Base-by-base conservation (phyloP, 1,139 yeast species). In the Spencermartinsiella ligniputridi region DNA sequence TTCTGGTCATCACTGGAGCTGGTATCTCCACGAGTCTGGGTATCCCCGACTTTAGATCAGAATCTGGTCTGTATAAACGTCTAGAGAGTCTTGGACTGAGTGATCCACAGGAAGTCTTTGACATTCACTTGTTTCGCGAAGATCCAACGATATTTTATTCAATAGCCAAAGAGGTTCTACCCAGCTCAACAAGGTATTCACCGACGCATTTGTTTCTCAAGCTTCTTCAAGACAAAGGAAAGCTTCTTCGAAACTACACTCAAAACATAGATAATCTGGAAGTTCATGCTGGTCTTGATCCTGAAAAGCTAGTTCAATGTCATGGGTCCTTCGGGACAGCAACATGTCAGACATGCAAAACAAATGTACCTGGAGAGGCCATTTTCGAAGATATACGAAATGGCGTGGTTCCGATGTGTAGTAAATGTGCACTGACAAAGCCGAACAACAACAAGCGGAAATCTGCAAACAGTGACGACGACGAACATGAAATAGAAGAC, bases 281-380 rank as follows among this genome's bases (percentile, higher is more conserved):
- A 66, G 78, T 82, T 18, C 79, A 80, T 56, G 96, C 89, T 0
- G 97, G 97, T 1, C 75, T 92, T 3, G 62, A 71, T 2, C 67
- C 74, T 1, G 89, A 83, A 2, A 83, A 81, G 56, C 64, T 88
- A 46, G 85, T 92, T 16, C 97, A 90, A 64, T 92, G 98, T 60
- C 98, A 92, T 64, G 98, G 98, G 1, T 88, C 96, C 1, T 90
- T 92, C 67, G 96, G 96, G 0, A 77, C 79, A 0, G 97, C 97
- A 2, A 80, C 92, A 2, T 92, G 97, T 62, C 75, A 83, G 30
- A 83, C 94, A 1, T 92, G 97, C 63, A 76, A 78, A 44, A 74
- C 74, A 61, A 69, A 75, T 57, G 78, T 83, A 3, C 77, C 79
- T 2, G 97, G 97, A 11, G 79, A 77, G 44, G 69, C 70, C 16